Evolutionary conservation across 352 stramenopile genomes (phyloP), one percentile per base, ranked within the genome.

Genomic region (Globisporangium spinosum): DNA sequence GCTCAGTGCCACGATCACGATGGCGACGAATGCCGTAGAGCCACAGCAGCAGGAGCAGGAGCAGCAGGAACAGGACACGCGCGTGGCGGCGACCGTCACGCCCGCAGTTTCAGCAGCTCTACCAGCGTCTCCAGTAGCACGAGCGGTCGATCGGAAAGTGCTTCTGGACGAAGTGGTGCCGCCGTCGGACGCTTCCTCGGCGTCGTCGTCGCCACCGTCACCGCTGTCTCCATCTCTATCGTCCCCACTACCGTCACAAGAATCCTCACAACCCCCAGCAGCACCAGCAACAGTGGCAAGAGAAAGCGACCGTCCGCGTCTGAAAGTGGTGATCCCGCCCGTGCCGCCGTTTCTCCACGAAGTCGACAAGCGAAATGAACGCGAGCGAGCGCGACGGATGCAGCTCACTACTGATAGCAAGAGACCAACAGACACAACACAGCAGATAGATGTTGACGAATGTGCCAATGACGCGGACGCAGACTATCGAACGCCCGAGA

Each of bases 331-430:
- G 47, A 70, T 70, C 35, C 65, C 65, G n/a, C 65, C 65, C 2
- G 65, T 70, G 58, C 65, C 65, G 38, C 65, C 65, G 34, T 70
- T 66, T 23, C 65, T 70, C 20, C 65, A 70, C 20, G 65, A 70
- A 53, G 65, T 70, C 13, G 65, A 70, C 51, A 65, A 62, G 58
- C 57, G 65, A 4, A 65, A 60, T 22, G 57, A 70, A 40, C 57
- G 58, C 6, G 34, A 62, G n/a, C 57, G 58, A 20, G 47, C 12
- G 17, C 65, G 58, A 7, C 35, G 47, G 3, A 35, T 32, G n/a
- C 34, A 56, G 34, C 32, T 61, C 22, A 22, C 9, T 1, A 1
- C 5, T 27, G 29, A 58, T 6, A 51, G 43, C 17, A 15, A 60
- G 17, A 27, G 23, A 23, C 12, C n/a, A 5, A 8, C 40, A 23